Evolutionary conservation across 306 rosid genomes (phyloP).

Genomic region (Alnus glutinosa): DNA sequence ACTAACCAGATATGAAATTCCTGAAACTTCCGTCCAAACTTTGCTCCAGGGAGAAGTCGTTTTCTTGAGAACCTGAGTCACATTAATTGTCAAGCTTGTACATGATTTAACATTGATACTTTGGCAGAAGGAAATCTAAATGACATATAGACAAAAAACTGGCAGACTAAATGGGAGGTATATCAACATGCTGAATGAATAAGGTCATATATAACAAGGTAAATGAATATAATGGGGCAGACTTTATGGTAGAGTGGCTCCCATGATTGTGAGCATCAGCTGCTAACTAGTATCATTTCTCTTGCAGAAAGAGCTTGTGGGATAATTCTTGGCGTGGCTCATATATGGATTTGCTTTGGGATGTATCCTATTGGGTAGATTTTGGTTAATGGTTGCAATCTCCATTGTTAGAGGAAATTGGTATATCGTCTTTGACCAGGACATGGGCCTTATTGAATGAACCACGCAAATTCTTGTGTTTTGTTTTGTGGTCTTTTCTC

Average conservation of each 20-base stretch:
- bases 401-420: no score
- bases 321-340: neutral
- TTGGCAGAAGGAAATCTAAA: neutral
- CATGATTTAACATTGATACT: neutral
- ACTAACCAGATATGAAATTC: slow-evolving; percentile 45
- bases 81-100: neutral
- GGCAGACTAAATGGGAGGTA: neutral
- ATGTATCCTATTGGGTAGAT: neutral
- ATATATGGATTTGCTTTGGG: neutral
- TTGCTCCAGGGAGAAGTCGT: slow-evolving; percentile 34
- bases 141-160: neutral
- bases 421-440: no score
- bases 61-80: slow-evolving; percentile 32
- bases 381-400: neutral
- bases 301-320: neutral
- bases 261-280: neutral
- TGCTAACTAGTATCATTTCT: neutral
- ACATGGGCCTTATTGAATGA: no score
- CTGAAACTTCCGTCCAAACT: slow-evolving; percentile 50
- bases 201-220: neutral
- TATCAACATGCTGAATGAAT: neutral
- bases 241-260: neutral
- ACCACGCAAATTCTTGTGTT: no score
- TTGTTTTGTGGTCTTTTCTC: no score
- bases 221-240: neutral